phyloP scores from a whole-genome alignment of 2,329 filamentous ascomycete species.

The Fusarium subtropicale region DNA sequence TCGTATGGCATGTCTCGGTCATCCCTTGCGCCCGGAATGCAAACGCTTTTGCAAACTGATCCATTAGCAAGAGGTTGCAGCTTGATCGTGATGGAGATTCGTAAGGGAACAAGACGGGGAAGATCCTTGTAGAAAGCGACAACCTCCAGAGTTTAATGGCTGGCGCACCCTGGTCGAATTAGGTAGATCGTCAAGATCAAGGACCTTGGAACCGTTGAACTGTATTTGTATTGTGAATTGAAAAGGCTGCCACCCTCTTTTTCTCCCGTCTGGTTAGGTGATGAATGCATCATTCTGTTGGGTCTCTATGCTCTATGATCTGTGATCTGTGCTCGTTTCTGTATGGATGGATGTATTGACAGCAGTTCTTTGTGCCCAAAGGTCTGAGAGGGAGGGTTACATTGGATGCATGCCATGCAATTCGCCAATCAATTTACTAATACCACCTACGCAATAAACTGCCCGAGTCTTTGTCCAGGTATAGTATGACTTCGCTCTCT shows the following conservation, averaged over 20 bases:
- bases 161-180: constrained; percentile 8
- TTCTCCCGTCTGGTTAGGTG: not conserved
- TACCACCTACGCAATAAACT: not conserved
- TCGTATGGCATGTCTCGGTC: constrained; percentile 7
- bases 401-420: constrained; percentile 16
- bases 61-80: constrained; percentile 11
- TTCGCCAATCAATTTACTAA: constrained; percentile 8
- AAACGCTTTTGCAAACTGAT: constrained; percentile 25
- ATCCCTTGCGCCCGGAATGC: constrained; percentile 31
- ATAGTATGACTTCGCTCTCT: not conserved
- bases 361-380: constrained; percentile 24
- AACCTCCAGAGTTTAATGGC: constrained; percentile 5
- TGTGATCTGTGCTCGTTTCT: not conserved
- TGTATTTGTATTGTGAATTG: not conserved
- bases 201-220: constrained; percentile 1
- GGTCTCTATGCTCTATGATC: constrained; percentile 5
- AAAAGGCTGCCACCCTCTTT: constrained; percentile 17
- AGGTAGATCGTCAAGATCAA: constrained; percentile 4
- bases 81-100: not conserved
- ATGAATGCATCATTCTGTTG: constrained; percentile 28
- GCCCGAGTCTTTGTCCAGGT: not conserved
- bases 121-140: constrained; percentile 3
- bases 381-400: constrained; percentile 28
- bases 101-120: constrained; percentile 13
- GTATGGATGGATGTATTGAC: constrained; percentile 11